These are phyloP conservation scores for Phaeotremella skinneri DNA, from an alignment of 768 basidiomycete genomes.

Conservation along the genomic window DNA sequence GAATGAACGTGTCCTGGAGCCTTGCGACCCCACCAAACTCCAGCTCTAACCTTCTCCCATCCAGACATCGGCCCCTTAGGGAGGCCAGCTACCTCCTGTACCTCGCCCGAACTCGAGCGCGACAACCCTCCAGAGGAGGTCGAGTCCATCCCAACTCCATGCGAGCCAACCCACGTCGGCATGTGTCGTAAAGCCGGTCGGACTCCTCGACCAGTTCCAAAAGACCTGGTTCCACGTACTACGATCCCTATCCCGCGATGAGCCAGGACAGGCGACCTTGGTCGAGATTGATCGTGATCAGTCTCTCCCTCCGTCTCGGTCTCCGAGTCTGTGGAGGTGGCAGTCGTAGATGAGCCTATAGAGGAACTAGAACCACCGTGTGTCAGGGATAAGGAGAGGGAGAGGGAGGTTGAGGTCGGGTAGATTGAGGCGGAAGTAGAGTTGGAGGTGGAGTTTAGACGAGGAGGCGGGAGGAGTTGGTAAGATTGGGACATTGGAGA, in stretches of 20 bases:
- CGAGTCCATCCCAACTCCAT: not conserved
- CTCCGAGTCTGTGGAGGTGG: not conserved
- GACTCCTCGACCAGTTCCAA: too few relatives aligned
- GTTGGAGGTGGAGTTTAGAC: not conserved
- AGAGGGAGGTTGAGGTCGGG: not conserved
- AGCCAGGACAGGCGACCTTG: not conserved
- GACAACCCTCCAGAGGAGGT: not conserved
- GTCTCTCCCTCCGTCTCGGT: not conserved
- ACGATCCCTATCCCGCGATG: not conserved
- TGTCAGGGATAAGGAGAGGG: not conserved
- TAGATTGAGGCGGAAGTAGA: not conserved
- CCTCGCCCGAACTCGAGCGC: not conserved
- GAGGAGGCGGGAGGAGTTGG: conserved; percentile 8
- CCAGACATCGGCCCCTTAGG: too few relatives aligned
- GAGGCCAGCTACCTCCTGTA: not conserved
- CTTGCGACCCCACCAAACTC: not conserved
- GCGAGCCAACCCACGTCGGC: not conserved
- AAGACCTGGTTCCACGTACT: not conserved
- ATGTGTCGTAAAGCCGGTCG: not conserved
- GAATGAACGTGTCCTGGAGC: not conserved
- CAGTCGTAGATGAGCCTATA: not conserved
- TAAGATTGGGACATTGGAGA: conserved; percentile 1
- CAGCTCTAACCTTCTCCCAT: not conserved
- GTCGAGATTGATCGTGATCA: conserved; percentile 5
- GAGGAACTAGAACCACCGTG: not conserved